Percentiles rank a stretch among this genome's conserved stretches.
Conservation (phyloP, 352 stramenopile genomes). For the Pythium catenulatum region DNA sequence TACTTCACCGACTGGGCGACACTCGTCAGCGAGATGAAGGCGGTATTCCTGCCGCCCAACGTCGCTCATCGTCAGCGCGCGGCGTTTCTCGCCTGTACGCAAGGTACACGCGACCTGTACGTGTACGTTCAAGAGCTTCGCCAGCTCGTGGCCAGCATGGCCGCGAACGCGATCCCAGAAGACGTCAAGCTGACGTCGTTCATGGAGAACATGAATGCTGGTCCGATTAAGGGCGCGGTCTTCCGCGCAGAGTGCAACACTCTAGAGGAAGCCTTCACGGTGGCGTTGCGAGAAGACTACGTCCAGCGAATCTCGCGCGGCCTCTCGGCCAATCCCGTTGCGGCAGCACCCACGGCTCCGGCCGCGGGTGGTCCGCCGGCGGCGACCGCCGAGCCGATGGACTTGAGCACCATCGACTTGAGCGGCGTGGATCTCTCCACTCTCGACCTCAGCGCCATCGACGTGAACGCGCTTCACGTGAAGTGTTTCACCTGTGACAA, state of each 20-base stretch:
- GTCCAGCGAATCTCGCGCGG: not conserved
- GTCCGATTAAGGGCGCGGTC: not conserved
- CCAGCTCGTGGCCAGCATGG: conserved; percentile 11
- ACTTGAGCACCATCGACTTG: not conserved
- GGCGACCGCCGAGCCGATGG: not conserved
- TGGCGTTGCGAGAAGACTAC: conserved; percentile 16
- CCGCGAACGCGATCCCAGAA: not conserved
- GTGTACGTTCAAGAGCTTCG: conserved; percentile 42
- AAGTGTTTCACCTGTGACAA: conserved; percentile 39
- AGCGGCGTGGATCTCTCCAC: not conserved
- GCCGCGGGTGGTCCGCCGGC: not conserved
- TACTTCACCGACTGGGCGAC: conserved; percentile 13
- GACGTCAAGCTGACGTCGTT: conserved; percentile 6
- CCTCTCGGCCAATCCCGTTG: not conserved
- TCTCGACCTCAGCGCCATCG: conserved; percentile 13
- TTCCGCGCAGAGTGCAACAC: not conserved
- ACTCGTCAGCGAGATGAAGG: not conserved
- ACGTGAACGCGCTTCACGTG: conserved; percentile 5
- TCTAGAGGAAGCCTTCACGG: not conserved
- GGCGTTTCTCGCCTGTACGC: conserved; percentile 36
- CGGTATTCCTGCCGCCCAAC: conserved; percentile 46
- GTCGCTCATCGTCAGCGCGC: conserved; percentile 35
- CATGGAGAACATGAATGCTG: not conserved
- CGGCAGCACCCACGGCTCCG: not conserved
- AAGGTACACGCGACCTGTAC: conserved; percentile 44